These are phyloP conservation scores for Neotropicomus parvogracilis DNA, from an alignment of 1,284 basidiomycete species.

Conservation along the genomic window DNA sequence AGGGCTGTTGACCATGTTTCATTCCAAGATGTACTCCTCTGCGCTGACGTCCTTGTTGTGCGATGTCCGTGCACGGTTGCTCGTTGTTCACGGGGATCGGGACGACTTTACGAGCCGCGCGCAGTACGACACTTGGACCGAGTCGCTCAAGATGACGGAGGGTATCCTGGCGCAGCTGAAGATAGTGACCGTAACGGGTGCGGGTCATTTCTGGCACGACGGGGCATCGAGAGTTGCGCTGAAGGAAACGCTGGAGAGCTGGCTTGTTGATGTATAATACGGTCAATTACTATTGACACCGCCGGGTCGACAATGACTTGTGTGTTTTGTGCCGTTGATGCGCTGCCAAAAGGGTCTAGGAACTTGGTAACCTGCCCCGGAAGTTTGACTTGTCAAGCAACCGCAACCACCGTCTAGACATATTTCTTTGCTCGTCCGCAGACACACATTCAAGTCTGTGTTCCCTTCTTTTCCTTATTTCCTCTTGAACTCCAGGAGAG, in stretches of 20 bases:
- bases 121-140: conserved; percentile 56
- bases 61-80: conserved; percentile 46
- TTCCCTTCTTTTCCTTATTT: conserved; percentile 13
- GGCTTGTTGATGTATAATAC: conserved; percentile 15
- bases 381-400: conserved; percentile 22
- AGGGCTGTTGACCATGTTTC: conserved; percentile 66
- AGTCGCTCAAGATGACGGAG: conserved; percentile 34
- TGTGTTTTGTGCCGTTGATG: conserved; percentile 1
- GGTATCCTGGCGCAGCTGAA: conserved; percentile 21
- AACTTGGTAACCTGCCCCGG: background rate
- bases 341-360: conserved; percentile 19
- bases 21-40: conserved; percentile 47
- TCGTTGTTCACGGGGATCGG: conserved; percentile 62
- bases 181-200: conserved; percentile 37
- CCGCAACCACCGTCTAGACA: conserved; percentile 28
- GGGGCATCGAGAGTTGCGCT: conserved; percentile 18
- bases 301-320: conserved; percentile 10
- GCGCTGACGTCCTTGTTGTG: conserved; percentile 48
- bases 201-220: conserved; percentile 47
- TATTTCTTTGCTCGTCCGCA: conserved; percentile 11
- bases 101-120: conserved; percentile 68
- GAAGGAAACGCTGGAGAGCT: conserved; percentile 20
- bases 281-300: background rate
- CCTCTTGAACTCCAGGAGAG: conserved; percentile 20
- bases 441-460: conserved; percentile 12